Evolutionary conservation across 192 early-diverging fungal species (phyloP), one percentile per base, ranked within the genome.

Genomic region (Backusella parvicylindrica): DNA sequence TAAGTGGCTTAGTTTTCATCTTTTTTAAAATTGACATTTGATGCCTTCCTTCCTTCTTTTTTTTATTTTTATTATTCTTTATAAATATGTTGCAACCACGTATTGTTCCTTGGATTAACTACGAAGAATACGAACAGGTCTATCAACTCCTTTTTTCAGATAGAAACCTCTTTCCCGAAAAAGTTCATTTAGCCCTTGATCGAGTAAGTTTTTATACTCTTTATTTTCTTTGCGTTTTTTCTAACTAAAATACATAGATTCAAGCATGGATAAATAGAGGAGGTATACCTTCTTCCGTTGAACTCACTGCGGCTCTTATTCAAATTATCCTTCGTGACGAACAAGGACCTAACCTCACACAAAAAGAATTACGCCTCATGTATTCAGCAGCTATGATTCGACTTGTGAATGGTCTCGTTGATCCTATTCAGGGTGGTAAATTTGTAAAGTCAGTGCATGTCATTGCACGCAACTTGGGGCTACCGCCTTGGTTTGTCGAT

Each of bases 221-320:
- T 26, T 13, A 2, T 21, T 6, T 41, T 16, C 35, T n/a, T 43
- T 40, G 12, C 33, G 30, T 32, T 32, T 15, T 33, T 30, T 37
- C 56, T 38, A n/a, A n/a, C n/a, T n/a, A n/a, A 47, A 8, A 15
- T 18, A 0, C 4, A 36, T 73, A 92, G 89, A 86, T 92, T 23
- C 89, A 87, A 74, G 91, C 91, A 23, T 95, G 93, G 93, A 79
- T 81, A 38, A 86, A 78, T 68, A 75, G 92, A 76, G 91, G 91
- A 15, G 90, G 88, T 79, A 73, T 93, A 0, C 93, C 92, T 0
- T 85, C 82, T 43, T 85, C 93, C 1, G 84, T 95, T 26, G 91
- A 93, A 40, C 81, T 84, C 12, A 93, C 93, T 2, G 81, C 87
- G 1, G 50, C 78, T 12, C 85, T 95, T 66, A 85, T 93, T 21